These are phyloP conservation scores for Suhomyces bolitotheri DNA, from an alignment of 1,139 yeast genomes.

Conservation along the genomic window DNA sequence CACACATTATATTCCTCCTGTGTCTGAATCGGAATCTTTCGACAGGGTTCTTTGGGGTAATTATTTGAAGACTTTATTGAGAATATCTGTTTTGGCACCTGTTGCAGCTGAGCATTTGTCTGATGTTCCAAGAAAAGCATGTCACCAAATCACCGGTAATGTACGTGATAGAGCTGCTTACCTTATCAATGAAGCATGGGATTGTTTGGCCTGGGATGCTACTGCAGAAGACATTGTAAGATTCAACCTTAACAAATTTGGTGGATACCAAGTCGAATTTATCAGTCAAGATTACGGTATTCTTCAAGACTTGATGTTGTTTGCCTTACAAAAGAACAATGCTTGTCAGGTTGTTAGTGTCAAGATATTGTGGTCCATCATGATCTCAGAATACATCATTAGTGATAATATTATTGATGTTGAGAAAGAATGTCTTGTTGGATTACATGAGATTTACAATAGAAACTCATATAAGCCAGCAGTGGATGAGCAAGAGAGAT, in stretches of 20 bases:
- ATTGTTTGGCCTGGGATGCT: constrained; percentile 68
- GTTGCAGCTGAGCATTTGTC: constrained; percentile 65
- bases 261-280: constrained; percentile 74
- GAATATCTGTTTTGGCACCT: constrained; percentile 55
- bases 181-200: constrained; percentile 68
- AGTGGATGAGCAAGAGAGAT: constrained; percentile 52
- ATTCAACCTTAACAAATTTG: constrained; percentile 63
- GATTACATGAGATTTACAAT: constrained; percentile 66
- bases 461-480: constrained; percentile 59
- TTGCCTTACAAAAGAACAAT: constrained; percentile 68
- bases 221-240: constrained; percentile 57
- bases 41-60: constrained; percentile 66
- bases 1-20: constrained; percentile 54
- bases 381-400: constrained; percentile 64
- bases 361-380: constrained; percentile 67
- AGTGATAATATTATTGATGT: constrained; percentile 61
- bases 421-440: constrained; percentile 61
- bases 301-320: constrained; percentile 63
- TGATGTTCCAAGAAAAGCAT: constrained; percentile 72
- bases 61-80: constrained; percentile 59
- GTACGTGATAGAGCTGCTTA: constrained; percentile 61
- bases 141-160: constrained; percentile 62
- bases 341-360: constrained; percentile 67
- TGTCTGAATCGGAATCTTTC: constrained; percentile 47
- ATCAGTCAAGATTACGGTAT: constrained; percentile 60